Percentiles rank a stretch among this genome's conserved stretches.
These are phyloP conservation scores for Aureobasidium sp. DNA, from an alignment of 2,329 filamentous ascomycete genomes.

Conservation along the genomic window DNA sequence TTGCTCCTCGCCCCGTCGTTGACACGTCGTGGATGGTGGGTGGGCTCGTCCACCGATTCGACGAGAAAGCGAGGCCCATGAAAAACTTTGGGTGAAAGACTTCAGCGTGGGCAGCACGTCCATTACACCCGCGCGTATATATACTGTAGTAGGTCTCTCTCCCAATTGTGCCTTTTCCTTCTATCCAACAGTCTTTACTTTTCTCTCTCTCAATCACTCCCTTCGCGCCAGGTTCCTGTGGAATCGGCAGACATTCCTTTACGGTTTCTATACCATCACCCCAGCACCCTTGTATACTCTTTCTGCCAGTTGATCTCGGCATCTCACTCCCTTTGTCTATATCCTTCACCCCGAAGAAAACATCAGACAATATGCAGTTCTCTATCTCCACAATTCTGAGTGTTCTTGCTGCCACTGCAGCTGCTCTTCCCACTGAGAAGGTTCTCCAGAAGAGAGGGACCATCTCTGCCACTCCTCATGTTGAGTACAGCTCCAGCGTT, in stretches of 20 bases:
- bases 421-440: constrained; percentile 16
- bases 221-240: constrained; percentile 12
- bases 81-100: constrained; percentile 3
- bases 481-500: constrained; percentile 48
- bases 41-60: constrained; percentile 9
- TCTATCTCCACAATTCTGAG: constrained; percentile 15
- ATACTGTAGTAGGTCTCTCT: background rate
- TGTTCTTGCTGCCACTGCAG: constrained; percentile 18
- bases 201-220: constrained; percentile 5
- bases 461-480: constrained; percentile 44
- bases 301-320: constrained; percentile 12
- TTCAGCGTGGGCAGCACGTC: background rate
- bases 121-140: background rate
- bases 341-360: constrained; percentile 1
- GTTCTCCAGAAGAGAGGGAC: constrained; percentile 11
- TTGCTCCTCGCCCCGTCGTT: constrained; percentile 2
- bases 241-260: constrained; percentile 13
- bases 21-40: constrained; percentile 1
- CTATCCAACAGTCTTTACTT: constrained; percentile 10
- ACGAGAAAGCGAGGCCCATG: background rate
- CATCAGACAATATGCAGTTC: constrained; percentile 17
- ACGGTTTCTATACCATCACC: constrained; percentile 1
- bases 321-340: constrained; percentile 1
- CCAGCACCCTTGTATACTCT: constrained; percentile 7
- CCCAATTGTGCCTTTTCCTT: background rate